A percentile compares a stretch with the other conserved stretches of the same genome.
Evolutionary conservation across 345 rosid genomes (phyloP).

Genomic region (Camelina laxa): DNA sequence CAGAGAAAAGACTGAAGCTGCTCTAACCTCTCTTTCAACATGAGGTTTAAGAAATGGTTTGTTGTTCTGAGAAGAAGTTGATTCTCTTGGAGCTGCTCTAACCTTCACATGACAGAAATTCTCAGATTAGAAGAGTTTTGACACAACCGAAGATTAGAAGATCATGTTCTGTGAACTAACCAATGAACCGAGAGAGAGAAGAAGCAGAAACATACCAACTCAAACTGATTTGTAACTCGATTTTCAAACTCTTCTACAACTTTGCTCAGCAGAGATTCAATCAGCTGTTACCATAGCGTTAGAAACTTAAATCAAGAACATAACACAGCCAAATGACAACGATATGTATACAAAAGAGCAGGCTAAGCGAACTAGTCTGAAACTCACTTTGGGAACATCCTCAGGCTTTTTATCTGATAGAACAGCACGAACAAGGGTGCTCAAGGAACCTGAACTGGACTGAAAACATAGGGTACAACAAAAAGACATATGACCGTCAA

Average conservation of each 20-base stretch:
- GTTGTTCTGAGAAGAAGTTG: slow-evolving; percentile 51
- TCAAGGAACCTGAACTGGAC: slow-evolving; percentile 61
- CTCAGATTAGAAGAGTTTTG: slow-evolving; percentile 20
- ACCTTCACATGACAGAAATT: slow-evolving; percentile 49
- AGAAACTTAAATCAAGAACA: slow-evolving; percentile 30
- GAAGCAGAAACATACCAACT: slow-evolving; percentile 55
- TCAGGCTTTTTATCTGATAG: slow-evolving; percentile 82
- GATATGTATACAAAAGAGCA: not conserved
- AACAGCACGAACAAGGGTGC: slow-evolving; percentile 77
- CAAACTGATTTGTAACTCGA: slow-evolving; percentile 71
- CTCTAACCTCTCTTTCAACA: slow-evolving; percentile 62
- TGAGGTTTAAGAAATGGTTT: slow-evolving; percentile 52
- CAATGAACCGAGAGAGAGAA: slow-evolving; percentile 14
- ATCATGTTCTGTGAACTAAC: slow-evolving; percentile 24
- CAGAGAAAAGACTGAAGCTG: slow-evolving; percentile 14
- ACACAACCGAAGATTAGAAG: slow-evolving; percentile 5
- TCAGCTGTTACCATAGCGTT: slow-evolving; percentile 58
- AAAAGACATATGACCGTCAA: slow-evolving; percentile 21
- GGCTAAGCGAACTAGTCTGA: slow-evolving; percentile 2
- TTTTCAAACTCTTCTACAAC: slow-evolving; percentile 87
- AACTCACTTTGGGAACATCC: slow-evolving; percentile 76
- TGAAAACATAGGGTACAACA: slow-evolving; percentile 35
- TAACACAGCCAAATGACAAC: not conserved
- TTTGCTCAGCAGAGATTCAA: slow-evolving; percentile 89
- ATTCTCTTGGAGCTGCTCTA: slow-evolving; percentile 53